Base-by-base conservation (phyloP, 306 rosid genomes). In the Cucurbita moschata region DNA sequence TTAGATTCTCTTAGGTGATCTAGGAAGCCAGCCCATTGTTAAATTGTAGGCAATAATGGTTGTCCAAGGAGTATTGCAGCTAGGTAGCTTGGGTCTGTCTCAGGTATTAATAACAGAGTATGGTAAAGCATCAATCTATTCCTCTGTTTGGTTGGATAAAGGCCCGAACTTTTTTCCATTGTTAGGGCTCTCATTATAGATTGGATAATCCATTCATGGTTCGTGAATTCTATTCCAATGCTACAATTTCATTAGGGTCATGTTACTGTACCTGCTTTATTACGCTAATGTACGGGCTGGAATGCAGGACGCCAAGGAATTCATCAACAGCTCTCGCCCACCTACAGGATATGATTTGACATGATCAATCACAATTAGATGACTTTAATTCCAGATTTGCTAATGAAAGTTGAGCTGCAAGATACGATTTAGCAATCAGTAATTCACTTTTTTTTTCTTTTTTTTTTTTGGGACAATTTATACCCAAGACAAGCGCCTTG, bases 321-420 rank as follows among this genome's bases (percentile, higher is more conserved):
- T 94, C 97, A 82, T 76, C 79, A 4, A 79, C 74, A 23, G 92
- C 96, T 77, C 95, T 83, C 54, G 88, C 96, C 99, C 99, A 94
- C 97, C 96, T 94, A 90, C 85, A 77, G 69, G 10, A 74, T 8
- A 59, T 30, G 35, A 74, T 21, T 58, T 38, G n/a, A 40, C 59
- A 74, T 46, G 71, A 56, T 15, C 39, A 42, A 23, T 39, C 58
- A 73, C 54, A 55, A 42, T 18, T 50, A 57, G 67, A 40, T 73
- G 53, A 56, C 15, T 6, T 8, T 16, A 15, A 30, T 19, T 42
- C 12, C 44, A 42, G 11, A 19, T 14, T 21, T 1, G 68, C 66
- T 1, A 56, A 65, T 42, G 57, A 68, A 68, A 46, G 42, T 47
- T 68, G 13, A 23, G 38, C 73, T 46, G 7, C 73, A 13, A 46